Evolutionary conservation across 495 filamentous ascomycete species (phyloP).

Genomic region (Xylaria palmicola): DNA sequence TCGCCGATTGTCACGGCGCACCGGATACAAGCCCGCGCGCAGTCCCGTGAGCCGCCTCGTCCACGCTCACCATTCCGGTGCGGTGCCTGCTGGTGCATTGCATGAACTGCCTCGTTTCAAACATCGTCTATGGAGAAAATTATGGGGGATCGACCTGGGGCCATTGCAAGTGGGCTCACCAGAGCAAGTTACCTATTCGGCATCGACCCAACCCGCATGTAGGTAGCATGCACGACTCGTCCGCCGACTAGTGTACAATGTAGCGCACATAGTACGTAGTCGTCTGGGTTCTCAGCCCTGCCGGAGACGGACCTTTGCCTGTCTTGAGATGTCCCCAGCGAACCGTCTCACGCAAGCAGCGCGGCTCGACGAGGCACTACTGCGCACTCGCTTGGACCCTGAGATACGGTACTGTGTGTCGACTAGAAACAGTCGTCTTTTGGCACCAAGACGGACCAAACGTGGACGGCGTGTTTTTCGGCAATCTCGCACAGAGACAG

Average conservation of each 20-base stretch:
- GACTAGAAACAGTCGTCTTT: background rate
- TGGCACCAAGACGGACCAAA: background rate
- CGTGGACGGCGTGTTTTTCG: constrained; percentile 1
- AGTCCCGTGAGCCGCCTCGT: background rate
- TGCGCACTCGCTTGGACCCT: constrained; percentile 5
- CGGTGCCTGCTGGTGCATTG: background rate
- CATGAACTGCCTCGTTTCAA: constrained; percentile 9
- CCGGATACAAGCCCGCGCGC: background rate
- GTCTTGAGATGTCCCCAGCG: background rate
- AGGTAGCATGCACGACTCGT: constrained; percentile 6
- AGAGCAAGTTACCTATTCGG: background rate
- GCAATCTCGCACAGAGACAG: constrained; percentile 11
- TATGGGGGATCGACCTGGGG: constrained; percentile 5
- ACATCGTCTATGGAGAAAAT: background rate
- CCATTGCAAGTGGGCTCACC: background rate
- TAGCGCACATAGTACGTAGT: background rate
- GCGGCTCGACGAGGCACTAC: background rate
- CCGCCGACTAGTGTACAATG: background rate
- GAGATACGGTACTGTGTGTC: constrained; percentile 3
- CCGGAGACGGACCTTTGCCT: constrained; percentile 3
- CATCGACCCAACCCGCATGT: too few species aligned
- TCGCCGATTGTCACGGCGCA: background rate
- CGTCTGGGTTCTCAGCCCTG: constrained; percentile 16
- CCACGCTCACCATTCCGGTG: background rate
- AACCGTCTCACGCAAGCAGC: constrained; percentile 4